These are phyloP conservation scores for Lactifluus echinatus DNA, from an alignment of 768 basidiomycete species.

Conservation along the genomic window DNA sequence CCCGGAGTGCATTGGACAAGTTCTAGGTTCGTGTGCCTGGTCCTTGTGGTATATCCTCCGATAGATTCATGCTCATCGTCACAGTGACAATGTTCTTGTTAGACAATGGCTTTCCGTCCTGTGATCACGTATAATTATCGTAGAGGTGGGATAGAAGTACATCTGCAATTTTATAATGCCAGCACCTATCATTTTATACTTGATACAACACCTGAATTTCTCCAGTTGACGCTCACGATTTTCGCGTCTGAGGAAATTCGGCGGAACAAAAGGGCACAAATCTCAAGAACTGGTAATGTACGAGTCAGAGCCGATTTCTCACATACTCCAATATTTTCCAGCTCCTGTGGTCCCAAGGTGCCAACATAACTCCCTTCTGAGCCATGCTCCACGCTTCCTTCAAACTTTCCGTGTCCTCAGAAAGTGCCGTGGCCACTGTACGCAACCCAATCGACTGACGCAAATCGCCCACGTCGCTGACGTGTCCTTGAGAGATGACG, in stretches of 20 bases:
- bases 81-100: background rate
- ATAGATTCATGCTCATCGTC: background rate
- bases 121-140: background rate
- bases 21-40: slow-evolving; percentile 8
- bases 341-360: slow-evolving; percentile 41
- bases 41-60: background rate
- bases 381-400: slow-evolving; percentile 36
- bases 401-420: slow-evolving; percentile 11
- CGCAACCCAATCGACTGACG: slow-evolving; percentile 40
- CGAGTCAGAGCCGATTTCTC: slow-evolving; percentile 1
- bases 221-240: background rate
- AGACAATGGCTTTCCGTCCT: background rate
- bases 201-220: background rate
- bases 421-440: slow-evolving; percentile 35
- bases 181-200: slow-evolving; percentile 1
- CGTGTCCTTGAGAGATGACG: slow-evolving; percentile 31
- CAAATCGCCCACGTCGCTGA: slow-evolving; percentile 30
- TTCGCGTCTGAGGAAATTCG: background rate
- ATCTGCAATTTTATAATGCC: slow-evolving; percentile 10
- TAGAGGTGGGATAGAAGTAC: slow-evolving; percentile 11
- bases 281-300: background rate
- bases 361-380: slow-evolving; percentile 56
- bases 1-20: slow-evolving; percentile 27
- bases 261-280: background rate
- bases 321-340: slow-evolving; percentile 60